Evolutionary conservation across 2,329 filamentous ascomycete genomes (phyloP).

Genomic region (Alternaria ethzedia): DNA sequence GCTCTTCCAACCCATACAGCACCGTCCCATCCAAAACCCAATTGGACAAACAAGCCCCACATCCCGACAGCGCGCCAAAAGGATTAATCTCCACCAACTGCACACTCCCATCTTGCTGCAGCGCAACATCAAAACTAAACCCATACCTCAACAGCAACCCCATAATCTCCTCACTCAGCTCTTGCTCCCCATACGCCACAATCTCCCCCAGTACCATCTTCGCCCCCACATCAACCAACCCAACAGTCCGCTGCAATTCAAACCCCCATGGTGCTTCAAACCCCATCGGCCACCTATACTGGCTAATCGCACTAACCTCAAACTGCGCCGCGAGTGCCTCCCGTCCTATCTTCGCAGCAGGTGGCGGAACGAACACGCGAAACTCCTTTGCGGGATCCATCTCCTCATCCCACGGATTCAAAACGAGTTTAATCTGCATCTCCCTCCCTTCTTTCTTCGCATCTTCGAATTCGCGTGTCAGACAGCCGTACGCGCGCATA

Average conservation of each 20-base stretch:
- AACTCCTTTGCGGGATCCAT: conserved; percentile 52
- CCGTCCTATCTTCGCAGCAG: conserved; percentile 4
- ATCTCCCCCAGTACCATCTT: conserved; percentile 1
- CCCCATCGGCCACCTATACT: conserved; percentile 17
- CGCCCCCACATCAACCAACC: conserved; percentile 1
- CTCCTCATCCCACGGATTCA: conserved; percentile 51
- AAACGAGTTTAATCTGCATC: conserved; percentile 43
- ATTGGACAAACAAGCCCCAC: conserved; percentile 56
- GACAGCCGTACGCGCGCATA: conserved; percentile 44
- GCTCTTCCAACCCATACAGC: conserved; percentile 46
- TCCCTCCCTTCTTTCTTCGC: conserved; percentile 23
- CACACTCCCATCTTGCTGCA: conserved; percentile 34
- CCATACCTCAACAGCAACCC: conserved; percentile 47
- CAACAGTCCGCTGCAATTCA: neutral
- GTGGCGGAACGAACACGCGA: conserved; percentile 54
- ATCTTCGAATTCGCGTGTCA: conserved; percentile 22
- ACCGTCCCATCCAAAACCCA: conserved; percentile 50
- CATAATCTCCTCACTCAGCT: conserved; percentile 9
- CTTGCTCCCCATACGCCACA: neutral
- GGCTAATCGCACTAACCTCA: conserved; percentile 14
- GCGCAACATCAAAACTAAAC: conserved; percentile 54
- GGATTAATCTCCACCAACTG: conserved; percentile 56
- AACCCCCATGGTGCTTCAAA: conserved; percentile 5
- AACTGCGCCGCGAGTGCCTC: neutral
- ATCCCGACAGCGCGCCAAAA: conserved; percentile 54